Percentiles rank a stretch among this genome's conserved stretches.
Evolutionary conservation across 306 rosid species (phyloP).

Genomic region (Cicer arietinum): DNA sequence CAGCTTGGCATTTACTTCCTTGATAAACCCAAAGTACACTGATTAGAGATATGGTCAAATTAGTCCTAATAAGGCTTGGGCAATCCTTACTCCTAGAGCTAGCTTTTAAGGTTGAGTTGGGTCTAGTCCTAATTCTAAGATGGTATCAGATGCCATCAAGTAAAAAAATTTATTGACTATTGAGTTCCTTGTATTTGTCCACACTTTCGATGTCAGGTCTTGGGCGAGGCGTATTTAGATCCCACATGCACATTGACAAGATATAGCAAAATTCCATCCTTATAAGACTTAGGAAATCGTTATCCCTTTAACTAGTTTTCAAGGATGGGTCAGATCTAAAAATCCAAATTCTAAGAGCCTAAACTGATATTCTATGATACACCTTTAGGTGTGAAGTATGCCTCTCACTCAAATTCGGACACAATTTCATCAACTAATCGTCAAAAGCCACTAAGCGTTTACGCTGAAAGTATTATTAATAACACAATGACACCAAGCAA

Average conservation of each 20-base stretch:
- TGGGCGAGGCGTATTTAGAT: slow-evolving; percentile 5
- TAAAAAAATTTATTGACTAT: background rate
- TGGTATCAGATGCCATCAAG: background rate
- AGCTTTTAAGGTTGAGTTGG: background rate
- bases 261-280: background rate
- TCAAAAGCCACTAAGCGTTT: slow-evolving; percentile 2
- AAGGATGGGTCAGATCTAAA: background rate
- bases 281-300: background rate
- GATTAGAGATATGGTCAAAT: background rate
- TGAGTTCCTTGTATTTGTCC: background rate
- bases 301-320: slow-evolving; percentile 1
- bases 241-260: background rate
- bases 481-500: background rate
- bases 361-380: background rate
- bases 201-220: background rate
- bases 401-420: background rate
- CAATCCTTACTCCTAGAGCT: background rate
- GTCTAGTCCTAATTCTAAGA: background rate
- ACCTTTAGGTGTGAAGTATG: background rate
- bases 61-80: slow-evolving; percentile 3
- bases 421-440: slow-evolving; percentile 5
- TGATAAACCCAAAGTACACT: background rate
- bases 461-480: background rate
- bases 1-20: background rate
- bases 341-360: background rate